These are phyloP conservation scores for Suhomyces sp. DNA, from an alignment of 805 yeast genomes.

Conservation along the genomic window DNA sequence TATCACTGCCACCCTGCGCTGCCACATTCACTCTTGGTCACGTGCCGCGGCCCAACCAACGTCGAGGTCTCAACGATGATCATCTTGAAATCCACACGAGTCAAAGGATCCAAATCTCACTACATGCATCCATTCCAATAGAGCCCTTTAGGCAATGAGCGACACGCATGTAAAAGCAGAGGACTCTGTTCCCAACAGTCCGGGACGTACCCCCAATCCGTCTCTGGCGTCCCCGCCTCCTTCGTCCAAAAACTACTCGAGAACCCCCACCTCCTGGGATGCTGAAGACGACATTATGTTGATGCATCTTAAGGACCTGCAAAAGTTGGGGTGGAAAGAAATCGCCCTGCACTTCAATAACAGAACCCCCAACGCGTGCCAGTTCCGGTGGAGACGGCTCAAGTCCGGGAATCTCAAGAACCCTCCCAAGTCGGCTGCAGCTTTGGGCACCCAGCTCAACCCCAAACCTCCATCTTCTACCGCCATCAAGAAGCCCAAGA, in stretches of 20 bases:
- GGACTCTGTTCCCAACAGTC: slow-evolving; percentile 4
- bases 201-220: slow-evolving; percentile 1
- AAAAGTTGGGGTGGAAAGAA: slow-evolving; percentile 49
- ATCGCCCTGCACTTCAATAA: slow-evolving; percentile 44
- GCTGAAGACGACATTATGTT: slow-evolving; percentile 46
- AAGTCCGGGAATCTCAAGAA: slow-evolving; percentile 44
- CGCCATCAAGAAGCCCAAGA: slow-evolving; percentile 10
- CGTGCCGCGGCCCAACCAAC: slow-evolving; percentile 6
- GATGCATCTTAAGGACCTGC: slow-evolving; percentile 47
- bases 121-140: too few species aligned
- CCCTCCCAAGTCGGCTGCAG: slow-evolving; percentile 43
- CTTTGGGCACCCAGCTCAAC: slow-evolving; percentile 12
- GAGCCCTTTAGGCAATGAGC: too few species aligned
- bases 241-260: slow-evolving; percentile 23
- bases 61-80: slow-evolving; percentile 19
- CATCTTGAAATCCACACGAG: slow-evolving; percentile 12
- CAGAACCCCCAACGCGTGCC: slow-evolving; percentile 40
- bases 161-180: background rate
- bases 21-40: too few species aligned
- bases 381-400: slow-evolving; percentile 43
- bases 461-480: slow-evolving; percentile 6
- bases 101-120: too few species aligned
- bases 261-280: slow-evolving; percentile 51
- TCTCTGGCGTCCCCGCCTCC: slow-evolving; percentile 1
- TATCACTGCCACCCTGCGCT: too few species aligned